Conservation (phyloP, 176 grass and related monocot genomes). For the Hyparrhenia diplandra region DNA sequence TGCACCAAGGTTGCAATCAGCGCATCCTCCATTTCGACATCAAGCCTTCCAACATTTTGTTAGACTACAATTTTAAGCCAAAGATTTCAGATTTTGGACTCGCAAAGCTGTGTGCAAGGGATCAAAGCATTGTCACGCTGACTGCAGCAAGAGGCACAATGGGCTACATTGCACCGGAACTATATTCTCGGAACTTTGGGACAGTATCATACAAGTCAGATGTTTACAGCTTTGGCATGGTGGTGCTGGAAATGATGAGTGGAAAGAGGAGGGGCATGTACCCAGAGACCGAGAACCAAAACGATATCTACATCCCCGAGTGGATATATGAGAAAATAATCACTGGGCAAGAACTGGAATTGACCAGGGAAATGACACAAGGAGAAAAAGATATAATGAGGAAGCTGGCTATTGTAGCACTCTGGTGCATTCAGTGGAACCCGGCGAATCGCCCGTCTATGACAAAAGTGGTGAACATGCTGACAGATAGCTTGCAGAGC, state of each 20-base stretch:
- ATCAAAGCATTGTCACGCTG: conserved; percentile 49
- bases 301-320: conserved; percentile 33
- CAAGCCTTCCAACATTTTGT: conserved; percentile 58
- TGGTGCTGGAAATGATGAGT: conserved; percentile 46
- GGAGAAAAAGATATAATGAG: conserved; percentile 18
- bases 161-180: conserved; percentile 46
- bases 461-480: conserved; percentile 49
- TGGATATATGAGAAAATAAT: conserved; percentile 38
- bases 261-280: conserved; percentile 30
- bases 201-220: conserved; percentile 50
- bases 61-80: conserved; percentile 41
- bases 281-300: conserved; percentile 22
- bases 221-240: conserved; percentile 45
- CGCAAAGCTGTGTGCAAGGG: conserved; percentile 55
- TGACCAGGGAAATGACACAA: background rate
- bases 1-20: conserved; percentile 60
- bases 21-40: conserved; percentile 74
- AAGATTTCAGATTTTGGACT: conserved; percentile 76
- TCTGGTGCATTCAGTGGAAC: conserved; percentile 66
- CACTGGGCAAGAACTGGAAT: conserved; percentile 8
- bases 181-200: conserved; percentile 32
- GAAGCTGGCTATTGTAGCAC: conserved; percentile 34
- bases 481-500: conserved; percentile 24
- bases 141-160: conserved; percentile 47
- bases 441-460: conserved; percentile 34